These are phyloP conservation scores for Terana coerulea DNA, from an alignment of 768 basidiomycete species.

Conservation along the genomic window DNA sequence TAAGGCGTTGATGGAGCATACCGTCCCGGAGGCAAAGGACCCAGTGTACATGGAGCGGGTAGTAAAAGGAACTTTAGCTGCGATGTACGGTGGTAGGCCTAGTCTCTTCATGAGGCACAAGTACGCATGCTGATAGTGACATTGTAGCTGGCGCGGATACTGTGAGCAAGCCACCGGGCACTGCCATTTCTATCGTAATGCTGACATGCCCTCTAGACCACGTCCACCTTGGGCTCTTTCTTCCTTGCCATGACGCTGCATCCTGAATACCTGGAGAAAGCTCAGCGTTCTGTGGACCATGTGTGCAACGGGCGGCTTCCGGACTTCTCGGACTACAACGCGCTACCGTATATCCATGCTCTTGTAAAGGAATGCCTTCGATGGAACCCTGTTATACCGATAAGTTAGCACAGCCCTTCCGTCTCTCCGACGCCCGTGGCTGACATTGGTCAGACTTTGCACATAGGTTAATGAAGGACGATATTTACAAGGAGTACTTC, in stretches of 20 bases:
- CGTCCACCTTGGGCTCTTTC: slow-evolving; percentile 28
- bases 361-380: not conserved
- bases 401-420: slow-evolving; percentile 14
- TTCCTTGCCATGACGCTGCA: slow-evolving; percentile 13
- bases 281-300: slow-evolving; percentile 7
- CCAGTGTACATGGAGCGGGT: slow-evolving; percentile 5
- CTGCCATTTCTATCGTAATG: too few species aligned
- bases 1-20: slow-evolving; percentile 1
- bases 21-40: slow-evolving; percentile 6
- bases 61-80: not conserved
- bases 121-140: too few species aligned
- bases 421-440: not conserved
- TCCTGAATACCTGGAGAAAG: slow-evolving; percentile 8
- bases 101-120: too few species aligned
- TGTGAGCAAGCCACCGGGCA: too few species aligned
- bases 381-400: not conserved
- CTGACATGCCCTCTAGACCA: not conserved
- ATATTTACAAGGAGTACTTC: slow-evolving; percentile 26
- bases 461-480: slow-evolving; percentile 23
- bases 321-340: slow-evolving; percentile 7
- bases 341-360: slow-evolving; percentile 9
- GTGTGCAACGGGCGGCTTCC: slow-evolving; percentile 12
- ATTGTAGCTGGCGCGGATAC: slow-evolving; percentile 1
- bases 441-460: slow-evolving; percentile 12
- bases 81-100: slow-evolving; percentile 12